A percentile compares a stretch with the other conserved stretches of the same genome.
These are phyloP conservation scores for Borovskyia barvae DNA, from an alignment of 208 protist species.

Conservation along the genomic window DNA sequence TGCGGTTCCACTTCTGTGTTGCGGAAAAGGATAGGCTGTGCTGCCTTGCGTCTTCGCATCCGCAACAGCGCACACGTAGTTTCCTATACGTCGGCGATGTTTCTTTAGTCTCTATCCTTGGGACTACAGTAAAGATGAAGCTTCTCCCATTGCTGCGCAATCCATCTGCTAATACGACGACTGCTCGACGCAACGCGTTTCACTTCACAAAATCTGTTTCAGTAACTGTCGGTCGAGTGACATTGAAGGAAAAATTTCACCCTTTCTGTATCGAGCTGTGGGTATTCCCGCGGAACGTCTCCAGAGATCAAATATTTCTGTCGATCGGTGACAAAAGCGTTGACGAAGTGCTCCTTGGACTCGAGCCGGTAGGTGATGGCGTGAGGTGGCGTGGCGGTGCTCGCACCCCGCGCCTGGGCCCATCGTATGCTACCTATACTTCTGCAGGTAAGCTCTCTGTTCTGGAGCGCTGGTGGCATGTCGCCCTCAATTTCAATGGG, in stretches of 20 bases:
- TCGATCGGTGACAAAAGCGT: conserved; percentile 81
- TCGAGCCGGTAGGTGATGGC: conserved; percentile 62
- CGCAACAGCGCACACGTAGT: conserved; percentile 23
- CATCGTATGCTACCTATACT: conserved; percentile 66
- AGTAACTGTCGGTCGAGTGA: conserved; percentile 57
- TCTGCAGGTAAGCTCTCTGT: conserved; percentile 39
- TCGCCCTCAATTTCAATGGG: conserved; percentile 88
- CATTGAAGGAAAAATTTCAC: conserved; percentile 74
- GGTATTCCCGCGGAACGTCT: conserved; percentile 72
- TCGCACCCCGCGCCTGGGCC: conserved; percentile 72
- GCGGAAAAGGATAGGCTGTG: conserved; percentile 6
- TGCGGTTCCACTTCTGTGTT: conserved; percentile 24
- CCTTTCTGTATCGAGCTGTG: conserved; percentile 88
- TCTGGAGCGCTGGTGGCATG: conserved; percentile 82
- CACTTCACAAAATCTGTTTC: conserved; percentile 68
- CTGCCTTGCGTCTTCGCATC: conserved; percentile 28
- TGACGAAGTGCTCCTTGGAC: conserved; percentile 81
- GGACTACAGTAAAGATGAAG: neutral
- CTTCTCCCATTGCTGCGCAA: conserved; percentile 29
- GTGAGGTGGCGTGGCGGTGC: conserved; percentile 77
- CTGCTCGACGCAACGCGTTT: conserved; percentile 27
- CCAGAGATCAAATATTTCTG: conserved; percentile 68
- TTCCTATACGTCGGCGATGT: conserved; percentile 22
- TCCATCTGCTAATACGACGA: conserved; percentile 5
- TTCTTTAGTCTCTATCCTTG: conserved; percentile 1